These are phyloP conservation scores for Metarhizium robertsii DNA, from an alignment of 2,329 filamentous ascomycete genomes.

Conservation along the genomic window DNA sequence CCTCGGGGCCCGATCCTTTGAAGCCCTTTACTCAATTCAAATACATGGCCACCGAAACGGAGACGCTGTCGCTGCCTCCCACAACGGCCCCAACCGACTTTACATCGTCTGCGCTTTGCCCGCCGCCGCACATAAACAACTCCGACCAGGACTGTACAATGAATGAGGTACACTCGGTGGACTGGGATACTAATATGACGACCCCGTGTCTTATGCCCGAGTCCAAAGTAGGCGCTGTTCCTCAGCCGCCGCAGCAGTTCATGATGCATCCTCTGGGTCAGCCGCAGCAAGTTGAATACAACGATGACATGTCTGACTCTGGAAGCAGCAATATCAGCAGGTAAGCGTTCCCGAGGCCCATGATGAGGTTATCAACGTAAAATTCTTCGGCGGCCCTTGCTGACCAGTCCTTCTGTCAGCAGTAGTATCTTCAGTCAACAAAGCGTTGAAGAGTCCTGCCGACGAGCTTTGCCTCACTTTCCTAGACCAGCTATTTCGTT, in stretches of 20 bases:
- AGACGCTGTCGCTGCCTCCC: constrained; percentile 21
- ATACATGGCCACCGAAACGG: constrained; percentile 23
- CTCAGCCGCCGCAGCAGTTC: neutral
- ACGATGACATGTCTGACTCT: constrained; percentile 9
- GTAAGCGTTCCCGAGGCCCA: neutral
- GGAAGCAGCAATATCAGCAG: constrained; percentile 8
- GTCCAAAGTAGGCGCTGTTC: neutral
- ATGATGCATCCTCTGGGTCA: constrained; percentile 1
- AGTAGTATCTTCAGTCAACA: constrained; percentile 10
- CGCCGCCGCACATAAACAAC: constrained; percentile 9
- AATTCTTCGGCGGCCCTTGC: neutral
- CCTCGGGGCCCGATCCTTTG: neutral
- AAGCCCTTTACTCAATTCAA: neutral
- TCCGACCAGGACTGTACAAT: constrained; percentile 7
- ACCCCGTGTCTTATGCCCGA: constrained; percentile 6
- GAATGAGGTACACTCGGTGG: constrained; percentile 10
- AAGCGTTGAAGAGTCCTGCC: constrained; percentile 28
- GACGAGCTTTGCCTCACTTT: constrained; percentile 28
- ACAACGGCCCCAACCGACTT: constrained; percentile 22
- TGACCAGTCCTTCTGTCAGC: neutral
- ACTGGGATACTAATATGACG: constrained; percentile 22
- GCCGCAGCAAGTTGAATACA: constrained; percentile 1
- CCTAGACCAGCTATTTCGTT: constrained; percentile 33
- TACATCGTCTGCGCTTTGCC: constrained; percentile 17
- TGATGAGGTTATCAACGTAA: neutral